Percentiles rank a stretch among this genome's conserved stretches.
phyloP scores from a whole-genome alignment of 768 basidiomycete genomes.

The Lentinus tigrinus region DNA sequence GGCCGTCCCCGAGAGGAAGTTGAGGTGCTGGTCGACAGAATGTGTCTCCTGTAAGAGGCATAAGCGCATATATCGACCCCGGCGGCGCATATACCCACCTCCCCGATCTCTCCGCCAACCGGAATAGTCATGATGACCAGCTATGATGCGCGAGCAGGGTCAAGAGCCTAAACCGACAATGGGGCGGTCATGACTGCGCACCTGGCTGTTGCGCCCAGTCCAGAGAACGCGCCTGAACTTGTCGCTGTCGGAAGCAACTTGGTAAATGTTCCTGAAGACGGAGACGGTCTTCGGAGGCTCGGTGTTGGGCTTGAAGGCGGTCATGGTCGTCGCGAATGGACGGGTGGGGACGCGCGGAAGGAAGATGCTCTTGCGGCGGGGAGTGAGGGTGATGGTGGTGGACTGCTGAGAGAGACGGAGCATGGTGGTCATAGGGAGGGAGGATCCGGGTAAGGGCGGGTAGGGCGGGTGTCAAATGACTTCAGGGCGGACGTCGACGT shows the following conservation, averaged over 20 bases:
- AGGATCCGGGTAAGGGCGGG: not conserved
- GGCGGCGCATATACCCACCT: slow-evolving; percentile 9
- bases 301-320: slow-evolving; percentile 27
- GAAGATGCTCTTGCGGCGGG: not conserved
- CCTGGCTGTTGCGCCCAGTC: slow-evolving; percentile 29
- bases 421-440: not conserved
- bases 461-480: not conserved
- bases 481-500: not conserved
- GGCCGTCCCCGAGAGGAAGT: slow-evolving; percentile 27
- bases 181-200: not conserved
- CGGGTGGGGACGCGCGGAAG: not conserved
- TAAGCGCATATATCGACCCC: slow-evolving; percentile 1
- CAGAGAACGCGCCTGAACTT: slow-evolving; percentile 29
- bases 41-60: slow-evolving; percentile 23
- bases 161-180: not conserved
- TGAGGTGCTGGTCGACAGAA: slow-evolving; percentile 28
- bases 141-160: not conserved
- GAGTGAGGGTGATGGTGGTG: not conserved
- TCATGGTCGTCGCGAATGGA: slow-evolving; percentile 13
- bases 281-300: slow-evolving; percentile 25
- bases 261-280: slow-evolving; percentile 23
- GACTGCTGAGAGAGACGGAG: not conserved
- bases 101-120: slow-evolving; percentile 28
- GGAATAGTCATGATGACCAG: slow-evolving; percentile 31
- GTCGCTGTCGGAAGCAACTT: slow-evolving; percentile 25